Base-by-base conservation (phyloP, 768 basidiomycete genomes). In the Trametes punicea region DNA sequence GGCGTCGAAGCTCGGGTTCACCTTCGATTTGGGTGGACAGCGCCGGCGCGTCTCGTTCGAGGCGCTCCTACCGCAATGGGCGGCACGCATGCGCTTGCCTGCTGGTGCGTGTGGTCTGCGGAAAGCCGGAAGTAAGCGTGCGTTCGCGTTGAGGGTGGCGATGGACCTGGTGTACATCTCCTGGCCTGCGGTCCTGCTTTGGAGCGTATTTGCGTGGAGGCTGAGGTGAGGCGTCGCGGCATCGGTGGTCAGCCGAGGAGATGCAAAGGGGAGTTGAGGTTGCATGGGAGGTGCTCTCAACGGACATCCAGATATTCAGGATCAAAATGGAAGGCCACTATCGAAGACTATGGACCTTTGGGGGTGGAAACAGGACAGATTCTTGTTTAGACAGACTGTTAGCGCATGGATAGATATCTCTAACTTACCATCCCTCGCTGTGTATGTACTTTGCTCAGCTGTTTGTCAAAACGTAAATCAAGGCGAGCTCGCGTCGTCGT, bases 1-100 rank as follows among this genome's bases (percentile, higher is more conserved):
- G 36, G 45, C 26, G 72, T 67, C 67, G 34, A 34, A 39, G 70
- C 36, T 81, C 76, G 74, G 74, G 77, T 81, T 78, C 75, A 74
- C 78, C 16, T 87, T 87, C 63, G 74, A 76, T 21, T 74, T 85
- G 51, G 66, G 73, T 25, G 83, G 83, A 0, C 74, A 81, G 26
- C 73, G 81, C 16, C 75, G 84, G 57, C 78, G 81, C n/a, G 64
- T 88, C 56, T 74, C 77, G 16, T 18, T 86, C 23, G 49, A 44
- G n/a, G 13, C 57, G 18, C 59, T 54, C 13, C 34, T 61, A 16
- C 29, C 49, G 25, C 15, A 39, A n/a, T 40, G 54, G 56, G 44
- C 34, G 13, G 68, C 71, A 5, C 52, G 76, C 6, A 7, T 26
- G 10, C 18, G 49, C n/a, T 16, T 41, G 39, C 38, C 26, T n/a